These are phyloP conservation scores for Fusarium sp. DNA, from an alignment of 2,329 filamentous ascomycete genomes.

Conservation along the genomic window DNA sequence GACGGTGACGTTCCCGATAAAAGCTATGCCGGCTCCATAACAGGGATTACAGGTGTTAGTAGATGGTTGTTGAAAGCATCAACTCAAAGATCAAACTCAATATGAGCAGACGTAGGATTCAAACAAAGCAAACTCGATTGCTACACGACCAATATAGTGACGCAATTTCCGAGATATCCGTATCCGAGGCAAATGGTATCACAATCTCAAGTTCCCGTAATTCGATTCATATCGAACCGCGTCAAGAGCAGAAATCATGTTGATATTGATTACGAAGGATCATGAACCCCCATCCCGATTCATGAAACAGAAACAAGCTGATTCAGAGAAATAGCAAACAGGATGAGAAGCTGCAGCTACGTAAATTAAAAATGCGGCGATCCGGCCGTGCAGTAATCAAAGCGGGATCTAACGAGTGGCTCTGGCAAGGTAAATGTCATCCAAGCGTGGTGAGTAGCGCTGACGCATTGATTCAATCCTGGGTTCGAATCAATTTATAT, in stretches of 20 bases:
- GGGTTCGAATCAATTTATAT: conserved; percentile 27
- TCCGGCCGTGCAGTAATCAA: conserved; percentile 15
- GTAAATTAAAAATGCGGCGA: conserved; percentile 15
- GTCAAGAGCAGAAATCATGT: neutral
- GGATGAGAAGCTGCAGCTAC: conserved; percentile 11
- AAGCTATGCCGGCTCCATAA: neutral
- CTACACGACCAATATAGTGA: neutral
- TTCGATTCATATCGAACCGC: neutral
- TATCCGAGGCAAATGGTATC: neutral
- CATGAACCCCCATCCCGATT: conserved; percentile 19
- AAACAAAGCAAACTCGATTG: neutral
- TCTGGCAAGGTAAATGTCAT: neutral
- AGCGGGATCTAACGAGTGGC: conserved; percentile 11
- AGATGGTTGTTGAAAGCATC: neutral
- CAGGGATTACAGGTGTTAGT: neutral
- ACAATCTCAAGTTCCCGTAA: neutral
- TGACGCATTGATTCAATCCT: conserved; percentile 27
- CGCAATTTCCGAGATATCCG: conserved; percentile 9
- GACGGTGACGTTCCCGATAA: neutral
- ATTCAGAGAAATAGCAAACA: conserved; percentile 17
- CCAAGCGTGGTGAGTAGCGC: conserved; percentile 2
- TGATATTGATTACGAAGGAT: conserved; percentile 21
- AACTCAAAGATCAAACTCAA: neutral
- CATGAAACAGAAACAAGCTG: conserved; percentile 38
- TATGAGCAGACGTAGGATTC: neutral